Conservation (phyloP, 2,329 filamentous ascomycete genomes). For the Ceratocystis destructans region DNA sequence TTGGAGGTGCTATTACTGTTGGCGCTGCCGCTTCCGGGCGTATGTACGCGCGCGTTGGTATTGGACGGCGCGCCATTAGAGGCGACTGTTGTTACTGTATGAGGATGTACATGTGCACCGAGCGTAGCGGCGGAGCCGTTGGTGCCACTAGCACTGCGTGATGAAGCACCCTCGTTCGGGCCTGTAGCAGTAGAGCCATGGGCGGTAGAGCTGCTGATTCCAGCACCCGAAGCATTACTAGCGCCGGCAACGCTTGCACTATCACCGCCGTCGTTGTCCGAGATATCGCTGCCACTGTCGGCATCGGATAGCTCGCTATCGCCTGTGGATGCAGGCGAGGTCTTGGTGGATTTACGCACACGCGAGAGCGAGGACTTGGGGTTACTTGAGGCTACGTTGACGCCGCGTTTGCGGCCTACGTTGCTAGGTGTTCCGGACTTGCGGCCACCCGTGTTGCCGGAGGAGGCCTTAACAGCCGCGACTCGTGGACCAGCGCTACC, state of each 20-base stretch:
- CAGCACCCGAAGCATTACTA: constrained; percentile 24
- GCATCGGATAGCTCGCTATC: constrained; percentile 54
- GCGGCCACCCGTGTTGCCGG: constrained; percentile 29
- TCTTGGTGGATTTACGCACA: constrained; percentile 46
- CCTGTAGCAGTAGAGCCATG: constrained; percentile 24
- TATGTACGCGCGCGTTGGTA: no score
- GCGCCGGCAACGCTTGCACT: constrained; percentile 34
- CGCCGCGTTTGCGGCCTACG: constrained; percentile 35
- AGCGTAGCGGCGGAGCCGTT: not conserved
- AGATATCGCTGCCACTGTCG: constrained; percentile 40
- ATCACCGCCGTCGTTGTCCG: constrained; percentile 30
- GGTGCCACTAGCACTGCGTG: not conserved
- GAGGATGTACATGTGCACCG: not conserved
- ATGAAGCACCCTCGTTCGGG: not conserved
- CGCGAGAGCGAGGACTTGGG: constrained; percentile 50
- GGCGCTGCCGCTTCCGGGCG: not conserved
- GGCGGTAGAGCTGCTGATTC: constrained; percentile 19
- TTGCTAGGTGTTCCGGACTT: constrained; percentile 33
- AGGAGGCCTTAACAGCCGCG: constrained; percentile 33
- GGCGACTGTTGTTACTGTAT: not conserved
- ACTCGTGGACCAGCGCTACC: constrained; percentile 48
- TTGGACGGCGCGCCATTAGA: constrained; percentile 15
- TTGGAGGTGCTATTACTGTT: not conserved
- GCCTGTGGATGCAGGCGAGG: constrained; percentile 48
- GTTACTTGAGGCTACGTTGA: constrained; percentile 22